phyloP scores from a whole-genome alignment of 257 asterid species.

The Handroanthus guayacan region DNA sequence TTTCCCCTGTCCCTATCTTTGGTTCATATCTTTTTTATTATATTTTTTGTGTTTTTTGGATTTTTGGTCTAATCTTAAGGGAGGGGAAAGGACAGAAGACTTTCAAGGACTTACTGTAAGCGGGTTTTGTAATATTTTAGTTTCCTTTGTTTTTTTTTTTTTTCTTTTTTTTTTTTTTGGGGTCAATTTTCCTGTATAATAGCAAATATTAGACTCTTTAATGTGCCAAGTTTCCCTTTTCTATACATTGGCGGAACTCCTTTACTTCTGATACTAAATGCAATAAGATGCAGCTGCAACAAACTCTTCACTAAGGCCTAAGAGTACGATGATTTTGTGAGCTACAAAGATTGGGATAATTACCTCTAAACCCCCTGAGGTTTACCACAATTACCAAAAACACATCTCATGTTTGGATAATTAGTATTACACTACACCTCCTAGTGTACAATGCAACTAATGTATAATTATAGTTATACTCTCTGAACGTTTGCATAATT shows the following conservation, averaged over 20 bases:
- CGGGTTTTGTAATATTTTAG: slow-evolving; percentile 29
- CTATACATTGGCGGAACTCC: background rate
- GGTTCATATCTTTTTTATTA: background rate
- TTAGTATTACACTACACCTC: too few relatives aligned
- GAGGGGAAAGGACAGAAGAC: background rate
- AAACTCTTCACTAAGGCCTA: background rate
- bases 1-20: background rate
- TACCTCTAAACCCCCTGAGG: too few relatives aligned
- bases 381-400: too few relatives aligned
- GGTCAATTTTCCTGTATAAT: slow-evolving; percentile 5
- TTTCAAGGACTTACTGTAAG: background rate
- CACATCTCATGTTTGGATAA: too few relatives aligned
- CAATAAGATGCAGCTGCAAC: background rate
- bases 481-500: too few relatives aligned
- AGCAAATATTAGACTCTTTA: slow-evolving; percentile 20
- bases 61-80: background rate
- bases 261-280: slow-evolving; percentile 3
- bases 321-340: background rate
- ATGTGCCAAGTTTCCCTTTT: background rate
- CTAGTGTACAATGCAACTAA: too few relatives aligned
- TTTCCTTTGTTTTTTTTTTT: background rate
- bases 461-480: too few relatives aligned
- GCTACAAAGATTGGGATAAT: background rate
- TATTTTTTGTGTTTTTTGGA: background rate
- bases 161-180: background rate